Base-by-base conservation (phyloP, 1,139 yeast genomes). In the Blastobotrys ciferrii region DNA sequence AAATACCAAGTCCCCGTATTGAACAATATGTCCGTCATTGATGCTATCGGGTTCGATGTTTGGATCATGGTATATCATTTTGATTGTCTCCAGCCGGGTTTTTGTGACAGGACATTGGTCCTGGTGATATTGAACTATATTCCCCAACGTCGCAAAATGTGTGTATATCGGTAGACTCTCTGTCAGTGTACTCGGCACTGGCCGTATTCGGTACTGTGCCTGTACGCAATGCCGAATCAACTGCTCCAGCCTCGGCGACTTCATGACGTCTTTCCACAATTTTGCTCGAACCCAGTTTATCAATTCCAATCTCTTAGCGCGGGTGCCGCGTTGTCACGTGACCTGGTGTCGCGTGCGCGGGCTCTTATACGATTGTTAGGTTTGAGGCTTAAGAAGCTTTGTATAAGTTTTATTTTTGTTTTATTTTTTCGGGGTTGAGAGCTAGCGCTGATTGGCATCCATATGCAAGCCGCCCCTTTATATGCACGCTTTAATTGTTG, bases 21-120 rank as follows among this genome's bases (percentile, higher is more conserved):
- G 30, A 5, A 52, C 13, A n/a, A 52, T 52, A 37, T 42, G 23
- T 11, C 56, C 52, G 15, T 50, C 46, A 14, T 43, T 45, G 19
- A 49, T 37, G 43, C n/a, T 31, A 25, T 31, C 23, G 15, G 25
- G 15, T n/a, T 13, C 45, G 18, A n/a, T 33, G 2, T 35, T 28
- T 2, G 53, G 47, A 30, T 67, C 71, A 48, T 62, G 59, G 32
- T 63, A 49, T 2, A 65, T 57, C n/a, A 66, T 57, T 31, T 59
- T 52, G 17, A 66, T 49, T 14, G 43, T 46, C 14, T 57, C 61
- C 12, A 64, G 56, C 20, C 64, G 59, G 46, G 56, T 56, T 35
- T 64, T 65, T 15, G 71, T 65, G 2, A 62, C 65, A 2, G 69
- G 68, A 46, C 69, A 66, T 41, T 58, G 51, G 7, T 58, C 58